Evolutionary conservation across 140 eudicot species (phyloP).

Genomic region (Anethum foeniculum): DNA sequence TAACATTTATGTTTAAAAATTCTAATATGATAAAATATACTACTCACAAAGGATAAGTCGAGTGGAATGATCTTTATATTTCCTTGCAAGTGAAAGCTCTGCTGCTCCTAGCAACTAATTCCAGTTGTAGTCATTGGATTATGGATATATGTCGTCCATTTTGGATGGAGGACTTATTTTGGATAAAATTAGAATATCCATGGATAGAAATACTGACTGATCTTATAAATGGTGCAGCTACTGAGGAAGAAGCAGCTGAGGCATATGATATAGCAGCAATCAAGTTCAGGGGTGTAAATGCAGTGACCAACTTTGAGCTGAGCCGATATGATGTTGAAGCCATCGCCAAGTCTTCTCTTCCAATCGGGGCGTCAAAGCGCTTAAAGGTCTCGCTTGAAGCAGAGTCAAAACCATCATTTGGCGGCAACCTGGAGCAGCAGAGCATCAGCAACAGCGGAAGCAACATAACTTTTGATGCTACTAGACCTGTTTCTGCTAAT

Average conservation of each 20-base stretch:
- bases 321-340: constrained; percentile 52
- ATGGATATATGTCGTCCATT: background rate
- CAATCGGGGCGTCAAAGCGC: constrained; percentile 78
- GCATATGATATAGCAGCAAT: constrained; percentile 42
- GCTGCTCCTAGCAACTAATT: background rate
- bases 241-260: constrained; percentile 36
- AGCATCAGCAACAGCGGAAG: constrained; percentile 34
- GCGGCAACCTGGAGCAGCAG: constrained; percentile 23
- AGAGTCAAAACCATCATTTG: constrained; percentile 36
- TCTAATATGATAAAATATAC: background rate
- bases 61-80: background rate
- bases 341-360: constrained; percentile 66
- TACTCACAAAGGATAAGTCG: background rate
- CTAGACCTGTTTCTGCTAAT: constrained; percentile 31
- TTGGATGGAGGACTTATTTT: background rate
- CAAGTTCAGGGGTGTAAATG: constrained; percentile 18
- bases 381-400: constrained; percentile 45
- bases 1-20: background rate
- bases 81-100: background rate
- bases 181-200: background rate
- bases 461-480: constrained; percentile 45
- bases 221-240: constrained; percentile 10
- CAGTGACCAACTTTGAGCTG: constrained; percentile 35
- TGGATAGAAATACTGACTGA: background rate
- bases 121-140: background rate